A percentile compares a stretch with the other conserved stretches of the same genome.
phyloP scores from a whole-genome alignment of 768 basidiomycete genomes.

The Postia placenta region DNA sequence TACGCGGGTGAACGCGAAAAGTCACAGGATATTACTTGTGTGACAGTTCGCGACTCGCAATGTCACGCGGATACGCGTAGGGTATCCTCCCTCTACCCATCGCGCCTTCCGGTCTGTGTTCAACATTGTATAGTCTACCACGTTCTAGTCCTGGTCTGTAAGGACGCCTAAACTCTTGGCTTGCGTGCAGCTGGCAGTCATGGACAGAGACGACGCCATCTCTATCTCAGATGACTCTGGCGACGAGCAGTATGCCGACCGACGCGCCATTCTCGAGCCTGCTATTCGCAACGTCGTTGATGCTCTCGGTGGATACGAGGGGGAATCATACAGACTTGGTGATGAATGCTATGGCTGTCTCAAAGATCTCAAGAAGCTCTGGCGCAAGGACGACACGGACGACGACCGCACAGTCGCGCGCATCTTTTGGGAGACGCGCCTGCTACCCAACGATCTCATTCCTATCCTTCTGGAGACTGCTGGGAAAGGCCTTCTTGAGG shows the following conservation, averaged over 20 bases:
- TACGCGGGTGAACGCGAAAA: no score
- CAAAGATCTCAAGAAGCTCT: constrained; percentile 91
- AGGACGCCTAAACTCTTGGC: no score
- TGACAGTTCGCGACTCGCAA: no score
- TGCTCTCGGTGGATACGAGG: constrained; percentile 75
- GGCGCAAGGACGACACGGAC: constrained; percentile 95
- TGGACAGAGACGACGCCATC: constrained; percentile 23
- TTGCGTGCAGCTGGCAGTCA: constrained; percentile 5
- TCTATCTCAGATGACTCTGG: constrained; percentile 22
- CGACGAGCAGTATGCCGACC: constrained; percentile 27
- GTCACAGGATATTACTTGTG: no score
- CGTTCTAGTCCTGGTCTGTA: no score
- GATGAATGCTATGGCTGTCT: constrained; percentile 81
- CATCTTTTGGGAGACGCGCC: constrained; percentile 84
- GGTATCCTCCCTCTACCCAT: no score
- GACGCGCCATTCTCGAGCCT: constrained; percentile 56
- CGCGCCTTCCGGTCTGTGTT: no score
- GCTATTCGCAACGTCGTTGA: constrained; percentile 71
- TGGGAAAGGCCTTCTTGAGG: constrained; percentile 70
- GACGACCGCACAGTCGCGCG: constrained; percentile 94
- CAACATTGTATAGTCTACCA: no score
- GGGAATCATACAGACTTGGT: constrained; percentile 62
- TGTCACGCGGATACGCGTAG: no score
- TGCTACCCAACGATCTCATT: constrained; percentile 81
- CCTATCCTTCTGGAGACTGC: constrained; percentile 81